Evolutionary conservation across 306 rosid species (phyloP).

Genomic region (Mucuna pruriens): DNA sequence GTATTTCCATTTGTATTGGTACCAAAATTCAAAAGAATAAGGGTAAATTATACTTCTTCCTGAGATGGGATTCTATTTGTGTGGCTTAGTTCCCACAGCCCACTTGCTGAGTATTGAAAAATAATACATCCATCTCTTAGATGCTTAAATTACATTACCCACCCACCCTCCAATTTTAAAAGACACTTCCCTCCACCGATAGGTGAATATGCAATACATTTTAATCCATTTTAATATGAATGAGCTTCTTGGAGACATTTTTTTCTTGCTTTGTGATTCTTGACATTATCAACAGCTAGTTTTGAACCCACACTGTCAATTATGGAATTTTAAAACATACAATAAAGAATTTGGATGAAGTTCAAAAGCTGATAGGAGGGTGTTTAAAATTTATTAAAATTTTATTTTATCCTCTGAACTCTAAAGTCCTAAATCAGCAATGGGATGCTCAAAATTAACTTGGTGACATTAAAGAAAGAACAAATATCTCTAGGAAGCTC

Average conservation of each 20-base stretch:
- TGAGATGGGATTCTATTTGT: conserved; percentile 40
- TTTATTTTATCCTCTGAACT: neutral
- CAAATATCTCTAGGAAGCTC: neutral
- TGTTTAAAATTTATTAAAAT: neutral
- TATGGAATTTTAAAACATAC: neutral
- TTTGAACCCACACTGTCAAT: neutral
- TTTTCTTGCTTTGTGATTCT: neutral
- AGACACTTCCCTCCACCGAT: neutral
- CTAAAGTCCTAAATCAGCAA: neutral
- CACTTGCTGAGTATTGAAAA: conserved; percentile 8
- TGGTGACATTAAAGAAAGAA: neutral
- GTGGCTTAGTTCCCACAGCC: conserved; percentile 51
- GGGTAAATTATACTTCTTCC: neutral
- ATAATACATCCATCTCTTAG: neutral
- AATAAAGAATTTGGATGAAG: neutral
- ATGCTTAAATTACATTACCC: neutral
- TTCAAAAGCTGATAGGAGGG: neutral
- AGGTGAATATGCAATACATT: neutral
- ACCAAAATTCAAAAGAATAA: neutral
- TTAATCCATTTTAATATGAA: neutral
- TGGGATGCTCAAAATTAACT: neutral
- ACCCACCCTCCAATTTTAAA: neutral
- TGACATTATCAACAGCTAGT: neutral
- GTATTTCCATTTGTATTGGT: neutral
- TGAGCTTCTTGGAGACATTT: neutral